Conservation (phyloP, 2,329 filamentous ascomycete species). For the Aspergillus jensenii region DNA sequence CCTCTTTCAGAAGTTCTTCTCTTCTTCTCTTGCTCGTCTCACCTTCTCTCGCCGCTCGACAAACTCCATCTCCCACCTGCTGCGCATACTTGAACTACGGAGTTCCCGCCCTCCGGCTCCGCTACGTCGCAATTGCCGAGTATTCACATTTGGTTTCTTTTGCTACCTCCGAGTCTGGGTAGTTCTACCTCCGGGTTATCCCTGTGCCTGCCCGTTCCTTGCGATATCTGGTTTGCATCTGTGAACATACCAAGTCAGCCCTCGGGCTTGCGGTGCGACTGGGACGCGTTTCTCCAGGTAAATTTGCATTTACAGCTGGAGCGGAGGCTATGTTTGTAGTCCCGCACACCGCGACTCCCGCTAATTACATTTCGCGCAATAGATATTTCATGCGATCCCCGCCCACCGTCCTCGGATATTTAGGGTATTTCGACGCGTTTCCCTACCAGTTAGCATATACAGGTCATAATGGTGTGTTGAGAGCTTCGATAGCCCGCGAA, state of each 20-base stretch:
- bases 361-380: neutral
- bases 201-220: conserved; percentile 9
- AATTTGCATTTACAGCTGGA: conserved; percentile 1
- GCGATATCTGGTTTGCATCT: conserved; percentile 9
- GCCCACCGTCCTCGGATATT: neutral
- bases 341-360: neutral
- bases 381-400: conserved; percentile 3
- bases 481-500: neutral
- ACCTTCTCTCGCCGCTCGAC: conserved; percentile 2
- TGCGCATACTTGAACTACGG: conserved; percentile 9
- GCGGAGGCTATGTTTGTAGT: neutral
- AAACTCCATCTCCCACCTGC: conserved; percentile 5
- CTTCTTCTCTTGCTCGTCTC: conserved; percentile 16
- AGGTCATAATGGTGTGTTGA: conserved; percentile 33
- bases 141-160: conserved; percentile 13
- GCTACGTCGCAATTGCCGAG: conserved; percentile 12
- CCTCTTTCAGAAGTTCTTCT: conserved; percentile 18
- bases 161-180: neutral
- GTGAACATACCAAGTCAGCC: conserved; percentile 9
- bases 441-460: conserved; percentile 6
- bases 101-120: conserved; percentile 8
- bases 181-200: neutral
- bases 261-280: conserved; percentile 19
- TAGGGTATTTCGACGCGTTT: conserved; percentile 29
- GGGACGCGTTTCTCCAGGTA: conserved; percentile 24